A percentile compares a stretch with the other conserved stretches of the same genome.
These are phyloP conservation scores for Elsinoe arachidis DNA, from an alignment of 2,329 filamentous ascomycete genomes.

Conservation along the genomic window DNA sequence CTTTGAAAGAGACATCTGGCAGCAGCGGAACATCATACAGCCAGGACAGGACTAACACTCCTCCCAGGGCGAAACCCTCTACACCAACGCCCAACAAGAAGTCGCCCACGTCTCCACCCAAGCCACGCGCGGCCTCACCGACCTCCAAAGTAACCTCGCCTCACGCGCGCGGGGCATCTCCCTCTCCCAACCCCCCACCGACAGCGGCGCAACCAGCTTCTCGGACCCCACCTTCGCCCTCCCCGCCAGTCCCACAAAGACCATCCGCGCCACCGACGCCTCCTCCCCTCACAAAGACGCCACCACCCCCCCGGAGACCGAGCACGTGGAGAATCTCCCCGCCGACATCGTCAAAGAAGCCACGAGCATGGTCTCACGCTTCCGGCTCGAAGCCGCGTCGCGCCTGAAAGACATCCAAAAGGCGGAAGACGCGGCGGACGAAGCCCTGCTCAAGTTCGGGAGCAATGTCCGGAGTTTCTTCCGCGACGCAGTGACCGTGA, in stretches of 20 bases:
- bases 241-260: constrained; percentile 8
- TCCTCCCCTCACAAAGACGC: constrained; percentile 11
- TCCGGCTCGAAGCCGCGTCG: constrained; percentile 69
- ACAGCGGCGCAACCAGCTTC: constrained; percentile 22
- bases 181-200: constrained; percentile 36
- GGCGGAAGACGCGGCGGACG: constrained; percentile 92
- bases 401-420: constrained; percentile 80
- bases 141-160: constrained; percentile 57
- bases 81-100: constrained; percentile 74
- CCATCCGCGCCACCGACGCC: constrained; percentile 17
- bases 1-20: too few relatives aligned
- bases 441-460: constrained; percentile 86
- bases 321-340: constrained; percentile 37
- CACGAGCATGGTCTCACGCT: constrained; percentile 62
- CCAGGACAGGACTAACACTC: not conserved
- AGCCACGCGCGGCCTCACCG: constrained; percentile 71
- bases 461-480: constrained; percentile 83
- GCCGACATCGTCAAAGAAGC: constrained; percentile 47
- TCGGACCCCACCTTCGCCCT: constrained; percentile 19
- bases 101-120: constrained; percentile 60
- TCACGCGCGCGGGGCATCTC: constrained; percentile 67
- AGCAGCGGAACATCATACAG: not conserved
- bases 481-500: constrained; percentile 79
- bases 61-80: constrained; percentile 72
- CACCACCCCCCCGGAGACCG: constrained; percentile 6